Base-by-base conservation (phyloP, 106 monocot genomes). In the Dioscorea zingiberensis region DNA sequence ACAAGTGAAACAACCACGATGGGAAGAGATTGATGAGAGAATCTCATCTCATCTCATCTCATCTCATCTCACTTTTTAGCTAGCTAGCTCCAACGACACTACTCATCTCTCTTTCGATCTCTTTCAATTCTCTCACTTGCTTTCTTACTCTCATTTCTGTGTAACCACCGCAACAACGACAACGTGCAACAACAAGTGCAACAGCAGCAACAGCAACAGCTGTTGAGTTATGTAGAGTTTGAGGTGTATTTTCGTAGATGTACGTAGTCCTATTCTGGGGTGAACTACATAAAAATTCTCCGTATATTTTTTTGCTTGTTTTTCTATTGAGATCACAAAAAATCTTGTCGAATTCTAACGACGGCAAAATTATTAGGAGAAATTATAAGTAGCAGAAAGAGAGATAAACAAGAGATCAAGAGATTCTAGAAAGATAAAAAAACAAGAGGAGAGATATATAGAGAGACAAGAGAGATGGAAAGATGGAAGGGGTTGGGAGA, bases 121-220 rank as follows among this genome's bases (percentile, higher is more conserved):
- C 48, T 24, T 48, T 54, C 48, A 5, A 44, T 23, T 17, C 69
- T 55, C 63, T 30, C 60, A 14, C 15, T 65, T 22, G 11, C 46
- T 51, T 19, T 19, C 26, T 24, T n/a, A n/a, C 38, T 38, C 38
- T 38, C 38, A 38, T 38, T 38, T 38, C 30, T 75, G 55, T 68
- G 71, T 75, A 66, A 76, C 76, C 71, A 71, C 56, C 67, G 68
- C 72, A 69, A 58, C 71, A 72, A 60, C 71, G 58, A 62, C 67
- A 63, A 56, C 61, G 38, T 47, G 66, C 32, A 28, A 21, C 62
- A 69, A 70, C 65, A 68, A 58, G 38, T 47, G 66, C 32, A 28
- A 21, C 62, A 69, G 65, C 65, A 68, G 48, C 71, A 68, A 67
- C 72, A 66, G 59, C 25, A 47, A 60, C 44, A 51, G n/a, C n/a